A percentile compares a stretch with the other conserved stretches of the same genome.
Evolutionary conservation across 1,139 yeast genomes (phyloP).

Genomic region (Yamadazyma triangularis): DNA sequence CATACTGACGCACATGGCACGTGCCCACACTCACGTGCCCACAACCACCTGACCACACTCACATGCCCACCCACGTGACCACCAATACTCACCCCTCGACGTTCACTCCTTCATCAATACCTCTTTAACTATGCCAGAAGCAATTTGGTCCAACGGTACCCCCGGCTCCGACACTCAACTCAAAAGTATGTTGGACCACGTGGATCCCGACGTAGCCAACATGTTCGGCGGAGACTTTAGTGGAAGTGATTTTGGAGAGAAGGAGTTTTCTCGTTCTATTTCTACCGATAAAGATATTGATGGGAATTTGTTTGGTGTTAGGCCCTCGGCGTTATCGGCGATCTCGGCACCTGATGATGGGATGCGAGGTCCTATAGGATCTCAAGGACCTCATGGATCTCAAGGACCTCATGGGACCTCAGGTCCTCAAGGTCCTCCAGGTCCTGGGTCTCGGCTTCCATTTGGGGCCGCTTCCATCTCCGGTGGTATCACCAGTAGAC

Average conservation of each 20-base stretch:
- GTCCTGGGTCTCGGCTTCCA: slow-evolving; percentile 39
- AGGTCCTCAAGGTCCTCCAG: slow-evolving; percentile 44
- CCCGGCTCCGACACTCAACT: slow-evolving; percentile 5
- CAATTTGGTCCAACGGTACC: slow-evolving; percentile 12
- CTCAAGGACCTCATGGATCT: slow-evolving; percentile 60
- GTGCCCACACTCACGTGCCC: slow-evolving; percentile 61
- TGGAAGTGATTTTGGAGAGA: slow-evolving; percentile 9
- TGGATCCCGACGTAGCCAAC: slow-evolving; percentile 14
- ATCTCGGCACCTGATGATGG: slow-evolving; percentile 38
- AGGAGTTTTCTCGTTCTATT: slow-evolving; percentile 27
- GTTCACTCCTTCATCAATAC: no score
- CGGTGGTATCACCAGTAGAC: slow-evolving; percentile 51
- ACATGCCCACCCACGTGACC: no score
- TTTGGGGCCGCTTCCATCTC: slow-evolving; percentile 62
- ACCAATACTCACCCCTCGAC: no score
- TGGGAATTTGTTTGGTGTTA: slow-evolving; percentile 38
- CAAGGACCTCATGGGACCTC: slow-evolving; percentile 50
- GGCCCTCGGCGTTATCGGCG: slow-evolving; percentile 46
- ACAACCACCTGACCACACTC: slow-evolving; percentile 45
- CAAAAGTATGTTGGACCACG: slow-evolving; percentile 10
- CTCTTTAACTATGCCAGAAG: no score
- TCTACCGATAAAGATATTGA: slow-evolving; percentile 44
- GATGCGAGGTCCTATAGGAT: slow-evolving; percentile 21
- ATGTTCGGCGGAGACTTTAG: slow-evolving; percentile 12
- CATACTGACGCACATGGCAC: no score